These are phyloP conservation scores for Truncatella angustata DNA, from an alignment of 2,329 filamentous ascomycete species.

Conservation along the genomic window DNA sequence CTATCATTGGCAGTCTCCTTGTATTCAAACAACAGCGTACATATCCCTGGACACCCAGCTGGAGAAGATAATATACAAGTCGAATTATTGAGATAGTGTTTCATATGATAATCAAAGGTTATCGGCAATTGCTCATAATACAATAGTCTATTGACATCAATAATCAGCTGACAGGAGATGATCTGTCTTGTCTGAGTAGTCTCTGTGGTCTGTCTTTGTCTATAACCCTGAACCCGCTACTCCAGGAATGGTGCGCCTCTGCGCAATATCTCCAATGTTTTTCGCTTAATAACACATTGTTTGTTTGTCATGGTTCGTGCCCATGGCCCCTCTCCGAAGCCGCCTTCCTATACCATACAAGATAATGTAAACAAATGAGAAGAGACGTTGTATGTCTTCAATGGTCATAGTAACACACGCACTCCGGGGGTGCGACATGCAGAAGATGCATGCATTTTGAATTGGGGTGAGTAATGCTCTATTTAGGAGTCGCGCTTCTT, in stretches of 20 bases:
- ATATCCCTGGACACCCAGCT: no score
- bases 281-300: slow-evolving; percentile 17
- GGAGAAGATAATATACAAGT: no score
- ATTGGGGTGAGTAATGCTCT: slow-evolving; percentile 4
- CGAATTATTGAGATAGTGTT: no score
- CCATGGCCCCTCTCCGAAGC: not conserved
- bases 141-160: not conserved
- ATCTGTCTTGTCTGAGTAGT: slow-evolving; percentile 6
- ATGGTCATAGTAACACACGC: not conserved
- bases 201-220: slow-evolving; percentile 16
- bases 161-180: slow-evolving; percentile 14
- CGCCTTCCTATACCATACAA: slow-evolving; percentile 7
- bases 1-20: no score
- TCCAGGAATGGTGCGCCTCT: slow-evolving; percentile 17
- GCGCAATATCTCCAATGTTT: slow-evolving; percentile 15
- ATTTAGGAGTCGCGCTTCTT: slow-evolving; percentile 19
- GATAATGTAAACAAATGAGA: slow-evolving; percentile 26
- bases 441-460: not conserved
- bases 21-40: no score
- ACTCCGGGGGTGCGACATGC: slow-evolving; percentile 11
- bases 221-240: slow-evolving; percentile 11
- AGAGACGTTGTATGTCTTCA: slow-evolving; percentile 9
- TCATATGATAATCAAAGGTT: not conserved
- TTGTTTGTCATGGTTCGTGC: slow-evolving; percentile 1
- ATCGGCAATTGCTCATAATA: not conserved